phyloP scores from a whole-genome alignment of 2,329 filamentous ascomycete genomes.

The Alternaria conjuncta region DNA sequence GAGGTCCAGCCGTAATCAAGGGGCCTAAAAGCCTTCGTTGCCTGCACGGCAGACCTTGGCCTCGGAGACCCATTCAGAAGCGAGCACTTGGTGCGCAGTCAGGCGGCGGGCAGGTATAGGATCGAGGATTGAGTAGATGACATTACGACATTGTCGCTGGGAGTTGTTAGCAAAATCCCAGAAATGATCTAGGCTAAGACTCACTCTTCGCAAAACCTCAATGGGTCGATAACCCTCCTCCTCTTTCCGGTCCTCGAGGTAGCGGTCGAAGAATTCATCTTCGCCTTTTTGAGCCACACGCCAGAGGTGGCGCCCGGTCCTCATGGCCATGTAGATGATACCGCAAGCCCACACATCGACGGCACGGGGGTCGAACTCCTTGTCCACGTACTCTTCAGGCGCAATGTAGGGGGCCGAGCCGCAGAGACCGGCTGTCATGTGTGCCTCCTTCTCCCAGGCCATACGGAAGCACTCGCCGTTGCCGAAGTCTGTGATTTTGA shows the following conservation, averaged over 20 bases:
- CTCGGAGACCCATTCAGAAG: slow-evolving; percentile 98
- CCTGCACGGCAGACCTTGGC: slow-evolving; percentile 97
- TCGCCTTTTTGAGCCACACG: slow-evolving; percentile 95
- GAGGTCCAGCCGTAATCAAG: slow-evolving; percentile 9
- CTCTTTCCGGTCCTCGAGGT: slow-evolving; percentile 88
- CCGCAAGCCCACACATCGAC: slow-evolving; percentile 98
- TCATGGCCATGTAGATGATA: slow-evolving; percentile 99
- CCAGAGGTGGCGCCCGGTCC: slow-evolving; percentile 94
- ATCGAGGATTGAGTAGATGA: slow-evolving; percentile 98
- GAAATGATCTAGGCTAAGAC: slow-evolving; percentile 43
- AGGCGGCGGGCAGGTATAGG: slow-evolving; percentile 92
- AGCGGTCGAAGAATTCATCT: slow-evolving; percentile 95
- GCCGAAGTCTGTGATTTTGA: slow-evolving; percentile 98
- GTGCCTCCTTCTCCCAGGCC: slow-evolving; percentile 98
- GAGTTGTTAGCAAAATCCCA: slow-evolving; percentile 18
- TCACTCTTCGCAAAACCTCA: slow-evolving; percentile 91
- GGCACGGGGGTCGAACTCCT: slow-evolving; percentile 95
- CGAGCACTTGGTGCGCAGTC: slow-evolving; percentile 93
- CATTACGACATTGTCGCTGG: slow-evolving; percentile 94
- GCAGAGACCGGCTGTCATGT: slow-evolving; percentile 97
- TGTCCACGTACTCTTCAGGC: slow-evolving; percentile 93
- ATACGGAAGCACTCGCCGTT: slow-evolving; percentile 99
- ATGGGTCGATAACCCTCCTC: slow-evolving; percentile 97
- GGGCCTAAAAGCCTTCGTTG: slow-evolving; percentile 82
- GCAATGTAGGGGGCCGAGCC: slow-evolving; percentile 97